Conservation (phyloP, 108 stramenopile species). For the Nitzschia palea region DNA sequence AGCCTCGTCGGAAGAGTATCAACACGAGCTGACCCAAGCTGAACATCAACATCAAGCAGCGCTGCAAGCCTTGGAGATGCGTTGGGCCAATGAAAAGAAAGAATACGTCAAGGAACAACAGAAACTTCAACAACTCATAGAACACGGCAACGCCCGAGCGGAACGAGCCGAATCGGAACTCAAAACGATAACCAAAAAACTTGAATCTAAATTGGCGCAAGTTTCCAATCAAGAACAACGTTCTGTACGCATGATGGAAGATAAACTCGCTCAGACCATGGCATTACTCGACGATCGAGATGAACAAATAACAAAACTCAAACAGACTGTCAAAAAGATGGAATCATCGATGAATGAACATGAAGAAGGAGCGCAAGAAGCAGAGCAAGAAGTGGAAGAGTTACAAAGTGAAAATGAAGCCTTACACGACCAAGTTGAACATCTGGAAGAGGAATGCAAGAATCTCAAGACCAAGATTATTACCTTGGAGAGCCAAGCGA, state of each 20-base stretch:
- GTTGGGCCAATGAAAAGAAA: conserved; percentile 23
- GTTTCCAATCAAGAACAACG: conserved; percentile 29
- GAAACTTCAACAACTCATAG: conserved; percentile 24
- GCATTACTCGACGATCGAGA: conserved; percentile 61
- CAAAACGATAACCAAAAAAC: conserved; percentile 2
- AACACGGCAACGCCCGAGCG: conserved; percentile 28
- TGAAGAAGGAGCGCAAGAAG: conserved; percentile 42
- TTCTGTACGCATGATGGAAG: conserved; percentile 34
- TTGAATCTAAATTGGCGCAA: conserved; percentile 24
- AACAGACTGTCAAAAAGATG: conserved; percentile 23
- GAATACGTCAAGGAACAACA: conserved; percentile 21
- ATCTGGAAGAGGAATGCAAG: conserved; percentile 53
- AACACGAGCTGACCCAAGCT: conserved; percentile 25
- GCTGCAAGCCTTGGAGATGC: conserved; percentile 26
- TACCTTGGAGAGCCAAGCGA: conserved; percentile 49
- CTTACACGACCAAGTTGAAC: conserved; percentile 56
- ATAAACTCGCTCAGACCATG: conserved; percentile 55
- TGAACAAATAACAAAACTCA: conserved; percentile 34
- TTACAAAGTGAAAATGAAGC: conserved; percentile 76
- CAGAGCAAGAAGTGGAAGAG: conserved; percentile 59
- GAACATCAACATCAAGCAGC: conserved; percentile 17
- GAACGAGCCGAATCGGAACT: conserved; percentile 30
- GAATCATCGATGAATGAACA: conserved; percentile 43
- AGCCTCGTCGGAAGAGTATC: conserved; percentile 41
- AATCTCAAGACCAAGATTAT: conserved; percentile 49